Evolutionary conservation across 768 basidiomycete genomes (phyloP), one percentile per base, ranked within the genome.

Genomic region (Trametes sanguinea): DNA sequence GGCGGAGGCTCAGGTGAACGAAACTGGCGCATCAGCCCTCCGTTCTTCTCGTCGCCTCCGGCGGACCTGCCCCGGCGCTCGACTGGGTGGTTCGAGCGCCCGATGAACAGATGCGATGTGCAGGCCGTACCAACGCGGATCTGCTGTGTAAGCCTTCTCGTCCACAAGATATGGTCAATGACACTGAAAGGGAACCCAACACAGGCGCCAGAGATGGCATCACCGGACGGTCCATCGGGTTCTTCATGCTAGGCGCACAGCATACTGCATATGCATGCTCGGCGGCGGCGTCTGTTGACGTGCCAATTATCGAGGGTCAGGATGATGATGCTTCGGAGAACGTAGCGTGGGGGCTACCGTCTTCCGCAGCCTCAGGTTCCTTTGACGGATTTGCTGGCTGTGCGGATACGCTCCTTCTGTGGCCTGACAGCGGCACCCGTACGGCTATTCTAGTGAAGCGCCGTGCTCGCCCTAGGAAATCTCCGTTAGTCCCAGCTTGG

Each of bases 91-190:
- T 22, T 22, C 22, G 22, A 22, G 29, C 22, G 27, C 35, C 53
- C 42, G 29, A 32, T 1, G 42, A 10, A 29, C 40, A 54, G 53
- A 44, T 54, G 53, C n/a, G 37, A 40, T 53, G 51, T n/a, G 37
- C 4, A 53, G 37, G 51, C 37, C 37, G 27, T 37, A 42, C 37
- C 30, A 51, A 43, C 50, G 50, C 57, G 57, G 51, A 59, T 59
- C 50, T 33, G 57, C 42, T 59, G 48, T 50, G 57, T 59, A 52
- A 51, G 57, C 57, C 30, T 59, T 44, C 50, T 35, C 42, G 43
- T 59, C 57, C 50, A 45, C 51, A 40, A 48, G 17, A 50, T 27
- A 50, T 32, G 48, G 32, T 50, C 27, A 22, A 27, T 44, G 50
- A 30, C 14, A 37, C 50, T 59, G 42, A 59, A 17, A 27, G 42